Conservation (phyloP, 2,329 filamentous ascomycete species). For the Fusarium haematococcum region DNA sequence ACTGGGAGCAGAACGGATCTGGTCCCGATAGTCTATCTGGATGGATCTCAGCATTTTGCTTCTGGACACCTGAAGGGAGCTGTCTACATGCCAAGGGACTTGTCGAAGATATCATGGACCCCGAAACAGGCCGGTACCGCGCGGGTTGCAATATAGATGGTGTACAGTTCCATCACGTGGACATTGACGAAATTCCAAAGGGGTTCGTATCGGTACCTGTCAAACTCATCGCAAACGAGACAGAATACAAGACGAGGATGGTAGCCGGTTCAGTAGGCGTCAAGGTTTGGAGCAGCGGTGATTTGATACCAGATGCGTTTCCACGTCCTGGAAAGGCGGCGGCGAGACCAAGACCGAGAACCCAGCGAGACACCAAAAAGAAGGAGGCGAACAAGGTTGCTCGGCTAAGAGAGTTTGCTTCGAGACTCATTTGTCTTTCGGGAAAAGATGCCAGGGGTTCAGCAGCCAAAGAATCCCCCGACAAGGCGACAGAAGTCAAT, state of each 20-base stretch:
- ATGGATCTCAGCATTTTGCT: constrained; percentile 36
- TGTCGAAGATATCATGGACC: not conserved
- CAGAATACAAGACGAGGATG: constrained; percentile 6
- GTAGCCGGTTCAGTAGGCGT: constrained; percentile 32
- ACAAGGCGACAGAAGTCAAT: not conserved
- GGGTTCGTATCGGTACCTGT: constrained; percentile 28
- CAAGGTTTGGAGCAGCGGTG: not conserved
- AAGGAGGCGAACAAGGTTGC: not conserved
- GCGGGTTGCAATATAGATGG: not conserved
- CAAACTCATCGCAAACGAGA: constrained; percentile 10
- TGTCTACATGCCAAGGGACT: not conserved
- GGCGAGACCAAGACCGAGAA: not conserved
- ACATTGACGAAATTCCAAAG: not conserved
- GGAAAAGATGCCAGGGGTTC: not conserved
- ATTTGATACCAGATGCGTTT: not conserved
- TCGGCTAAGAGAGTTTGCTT: not conserved
- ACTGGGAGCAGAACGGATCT: not conserved
- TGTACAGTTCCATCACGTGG: constrained; percentile 8
- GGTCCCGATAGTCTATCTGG: constrained; percentile 13
- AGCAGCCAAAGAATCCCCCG: not conserved
- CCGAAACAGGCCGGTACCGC: not conserved
- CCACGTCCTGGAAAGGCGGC: not conserved
- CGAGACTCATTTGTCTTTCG: not conserved
- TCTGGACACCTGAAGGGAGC: constrained; percentile 15
- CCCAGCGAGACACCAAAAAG: not conserved